Percentiles rank a stretch among this genome's conserved stretches.
phyloP scores from a whole-genome alignment of 2,329 filamentous ascomycete species.

The Fusarium chaquense region DNA sequence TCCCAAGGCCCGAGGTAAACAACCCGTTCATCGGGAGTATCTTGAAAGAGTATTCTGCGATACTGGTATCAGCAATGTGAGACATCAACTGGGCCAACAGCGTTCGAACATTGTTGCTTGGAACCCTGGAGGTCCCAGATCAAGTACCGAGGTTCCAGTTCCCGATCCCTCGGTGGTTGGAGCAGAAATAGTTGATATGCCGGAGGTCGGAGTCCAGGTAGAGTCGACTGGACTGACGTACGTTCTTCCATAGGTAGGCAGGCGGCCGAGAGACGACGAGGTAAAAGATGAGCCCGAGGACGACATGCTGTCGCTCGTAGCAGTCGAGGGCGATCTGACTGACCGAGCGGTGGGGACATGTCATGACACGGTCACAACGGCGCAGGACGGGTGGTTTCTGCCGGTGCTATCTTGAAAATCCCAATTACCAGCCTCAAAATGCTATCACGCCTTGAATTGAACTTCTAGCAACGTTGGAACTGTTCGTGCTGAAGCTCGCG shows the following conservation, averaged over 20 bases:
- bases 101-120: slow-evolving; percentile 64
- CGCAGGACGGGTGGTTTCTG: slow-evolving; percentile 39
- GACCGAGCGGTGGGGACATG: slow-evolving; percentile 49
- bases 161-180: slow-evolving; percentile 54
- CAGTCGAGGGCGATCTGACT: slow-evolving; percentile 47
- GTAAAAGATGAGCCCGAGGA: slow-evolving; percentile 64
- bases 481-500: slow-evolving; percentile 16
- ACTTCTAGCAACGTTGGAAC: slow-evolving; percentile 5
- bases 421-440: slow-evolving; percentile 32
- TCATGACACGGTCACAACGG: slow-evolving; percentile 49
- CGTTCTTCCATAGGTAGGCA: slow-evolving; percentile 56
- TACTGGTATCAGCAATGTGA: slow-evolving; percentile 39
- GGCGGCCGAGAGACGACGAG: slow-evolving; percentile 59
- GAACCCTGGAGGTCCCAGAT: slow-evolving; percentile 65
- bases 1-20: slow-evolving; percentile 68
- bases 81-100: slow-evolving; percentile 16
- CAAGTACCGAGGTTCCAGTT: slow-evolving; percentile 59
- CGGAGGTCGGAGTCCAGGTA: slow-evolving; percentile 61
- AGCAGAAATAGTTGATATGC: slow-evolving; percentile 58
- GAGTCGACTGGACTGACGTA: slow-evolving; percentile 59
- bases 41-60: slow-evolving; percentile 62
- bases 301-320: slow-evolving; percentile 54
- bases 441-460: slow-evolving; percentile 28
- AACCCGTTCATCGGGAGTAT: slow-evolving; percentile 61
- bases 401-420: slow-evolving; percentile 40